phyloP scores from a whole-genome alignment of 805 yeast genomes.

The Nakazawaea holstii region DNA sequence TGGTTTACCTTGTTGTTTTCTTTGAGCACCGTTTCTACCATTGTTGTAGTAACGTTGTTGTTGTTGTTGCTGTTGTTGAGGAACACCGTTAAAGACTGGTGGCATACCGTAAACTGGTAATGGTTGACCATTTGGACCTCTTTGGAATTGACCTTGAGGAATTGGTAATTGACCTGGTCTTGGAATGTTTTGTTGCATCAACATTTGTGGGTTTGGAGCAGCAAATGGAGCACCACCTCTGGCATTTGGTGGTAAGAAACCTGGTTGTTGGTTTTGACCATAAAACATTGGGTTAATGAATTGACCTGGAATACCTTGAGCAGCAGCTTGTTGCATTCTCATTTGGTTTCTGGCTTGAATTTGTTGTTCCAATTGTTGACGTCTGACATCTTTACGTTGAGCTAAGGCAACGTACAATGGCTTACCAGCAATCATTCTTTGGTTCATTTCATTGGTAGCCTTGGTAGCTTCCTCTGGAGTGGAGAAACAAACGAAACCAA shows the following conservation, averaged over 20 bases:
- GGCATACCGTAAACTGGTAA: slow-evolving; percentile 78
- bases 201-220: slow-evolving; percentile 70
- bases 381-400: slow-evolving; percentile 97
- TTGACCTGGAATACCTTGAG: slow-evolving; percentile 82
- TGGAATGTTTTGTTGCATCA: slow-evolving; percentile 60
- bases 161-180: slow-evolving; percentile 61
- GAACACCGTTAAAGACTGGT: slow-evolving; percentile 68
- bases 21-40: slow-evolving; percentile 29
- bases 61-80: slow-evolving; percentile 52
- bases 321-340: slow-evolving; percentile 96
- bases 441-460: slow-evolving; percentile 98
- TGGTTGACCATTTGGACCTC: slow-evolving; percentile 85
- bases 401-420: slow-evolving; percentile 98
- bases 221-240: slow-evolving; percentile 76
- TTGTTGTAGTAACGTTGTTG: slow-evolving; percentile 38
- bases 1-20: slow-evolving; percentile 16
- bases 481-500: slow-evolving; percentile 97
- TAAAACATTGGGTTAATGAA: slow-evolving; percentile 84
- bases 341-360: slow-evolving; percentile 96
- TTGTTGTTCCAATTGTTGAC: slow-evolving; percentile 95
- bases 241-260: slow-evolving; percentile 69
- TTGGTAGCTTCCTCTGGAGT: slow-evolving; percentile 98
- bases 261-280: slow-evolving; percentile 68
- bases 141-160: slow-evolving; percentile 65
- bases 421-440: slow-evolving; percentile 89